Percentiles rank a stretch among this genome's conserved stretches.
Conservation (phyloP, 2,329 filamentous ascomycete species). For the Ophiostoma populinum region DNA sequence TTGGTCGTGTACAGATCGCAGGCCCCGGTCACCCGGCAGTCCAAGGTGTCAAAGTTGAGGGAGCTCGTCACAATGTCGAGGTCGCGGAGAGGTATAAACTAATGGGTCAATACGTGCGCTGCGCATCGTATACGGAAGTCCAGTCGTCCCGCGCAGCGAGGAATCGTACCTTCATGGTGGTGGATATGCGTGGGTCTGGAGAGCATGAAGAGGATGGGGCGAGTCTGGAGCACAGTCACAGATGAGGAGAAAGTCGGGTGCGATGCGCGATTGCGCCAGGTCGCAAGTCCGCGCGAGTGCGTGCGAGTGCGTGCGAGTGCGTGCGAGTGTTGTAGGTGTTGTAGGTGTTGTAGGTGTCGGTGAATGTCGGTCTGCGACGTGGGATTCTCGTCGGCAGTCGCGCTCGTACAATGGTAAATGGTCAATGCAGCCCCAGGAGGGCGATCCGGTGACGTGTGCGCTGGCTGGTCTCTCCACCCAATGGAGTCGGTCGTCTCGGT, state of each 20-base stretch:
- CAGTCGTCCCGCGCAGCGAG: background rate
- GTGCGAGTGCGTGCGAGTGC: background rate
- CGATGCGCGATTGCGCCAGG: background rate
- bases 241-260: background rate
- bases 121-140: no score
- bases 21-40: slow-evolving; percentile 79
- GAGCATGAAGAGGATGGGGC: slow-evolving; percentile 2
- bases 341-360: background rate
- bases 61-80: slow-evolving; percentile 85
- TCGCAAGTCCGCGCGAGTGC: background rate
- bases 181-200: slow-evolving; percentile 5
- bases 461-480: slow-evolving; percentile 5
- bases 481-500: no score
- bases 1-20: slow-evolving; percentile 98
- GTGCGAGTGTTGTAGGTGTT: background rate
- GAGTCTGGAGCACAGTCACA: background rate
- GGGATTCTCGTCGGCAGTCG: no score
- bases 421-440: no score
- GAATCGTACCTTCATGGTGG: slow-evolving; percentile 10
- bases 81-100: slow-evolving; percentile 85
- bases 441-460: slow-evolving; percentile 6
- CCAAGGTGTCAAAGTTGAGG: slow-evolving; percentile 87
- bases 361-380: background rate
- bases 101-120: background rate
- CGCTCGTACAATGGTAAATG: no score